These are phyloP conservation scores for Chiua sp. DNA, from an alignment of 1,284 basidiomycete species.

Conservation along the genomic window DNA sequence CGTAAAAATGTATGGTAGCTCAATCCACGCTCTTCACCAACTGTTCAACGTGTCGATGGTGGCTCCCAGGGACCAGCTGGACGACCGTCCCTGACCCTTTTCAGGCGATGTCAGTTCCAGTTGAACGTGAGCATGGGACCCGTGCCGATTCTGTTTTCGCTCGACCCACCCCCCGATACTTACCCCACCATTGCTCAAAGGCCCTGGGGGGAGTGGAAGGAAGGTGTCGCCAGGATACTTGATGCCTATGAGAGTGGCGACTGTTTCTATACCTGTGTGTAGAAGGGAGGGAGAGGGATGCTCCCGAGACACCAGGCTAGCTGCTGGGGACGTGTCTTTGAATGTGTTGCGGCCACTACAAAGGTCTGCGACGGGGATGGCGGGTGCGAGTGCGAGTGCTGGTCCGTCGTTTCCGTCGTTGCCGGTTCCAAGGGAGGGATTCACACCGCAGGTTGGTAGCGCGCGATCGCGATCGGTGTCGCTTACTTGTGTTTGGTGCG, in stretches of 20 bases:
- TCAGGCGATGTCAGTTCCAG: slow-evolving; percentile 63
- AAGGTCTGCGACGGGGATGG: slow-evolving; percentile 8
- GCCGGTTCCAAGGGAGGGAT: slow-evolving; percentile 61
- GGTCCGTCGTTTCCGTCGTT: slow-evolving; percentile 1
- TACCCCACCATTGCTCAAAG: background rate
- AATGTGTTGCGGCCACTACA: slow-evolving; percentile 24
- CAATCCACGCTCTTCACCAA: slow-evolving; percentile 35
- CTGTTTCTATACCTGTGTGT: too few species aligned
- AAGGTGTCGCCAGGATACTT: background rate
- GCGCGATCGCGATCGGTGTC: slow-evolving; percentile 71
- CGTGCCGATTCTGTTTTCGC: slow-evolving; percentile 66
- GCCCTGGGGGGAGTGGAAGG: background rate
- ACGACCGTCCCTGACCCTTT: slow-evolving; percentile 59
- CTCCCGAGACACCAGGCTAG: background rate
- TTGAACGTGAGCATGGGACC: slow-evolving; percentile 58
- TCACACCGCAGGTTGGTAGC: slow-evolving; percentile 58
- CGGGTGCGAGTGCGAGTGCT: too few species aligned
- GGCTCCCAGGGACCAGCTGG: slow-evolving; percentile 24
- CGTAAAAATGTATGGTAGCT: slow-evolving; percentile 12
- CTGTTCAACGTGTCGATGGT: slow-evolving; percentile 23
- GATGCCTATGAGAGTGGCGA: slow-evolving; percentile 32
- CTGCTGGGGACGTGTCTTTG: background rate
- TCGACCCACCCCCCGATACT: slow-evolving; percentile 53
- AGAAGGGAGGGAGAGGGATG: slow-evolving; percentile 13
- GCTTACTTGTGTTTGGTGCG: slow-evolving; percentile 68